Evolutionary conservation across 352 stramenopile genomes (phyloP), one percentile per base, ranked within the genome.

Genomic region (Globisporangium acanthophoron): DNA sequence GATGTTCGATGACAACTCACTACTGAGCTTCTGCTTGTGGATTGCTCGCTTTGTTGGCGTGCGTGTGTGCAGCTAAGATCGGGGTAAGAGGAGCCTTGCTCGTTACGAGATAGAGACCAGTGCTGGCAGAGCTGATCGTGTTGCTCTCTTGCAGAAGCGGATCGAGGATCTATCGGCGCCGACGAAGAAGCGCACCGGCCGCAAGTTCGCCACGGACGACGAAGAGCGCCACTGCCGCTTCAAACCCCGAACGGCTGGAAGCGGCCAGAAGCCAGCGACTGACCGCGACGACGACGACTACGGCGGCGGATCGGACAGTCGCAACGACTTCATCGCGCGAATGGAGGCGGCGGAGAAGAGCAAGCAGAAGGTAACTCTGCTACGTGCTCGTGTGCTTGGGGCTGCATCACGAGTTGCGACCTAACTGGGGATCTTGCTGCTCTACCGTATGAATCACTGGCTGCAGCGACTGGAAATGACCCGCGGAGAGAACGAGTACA

Each of bases 301-400:
- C 37, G 37, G 37, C 2, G 56, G 52, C 24, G 69, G 65, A 50
- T 18, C 39, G 20, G 41, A 45, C 4, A 47, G 41, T 3, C 51
- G 52, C 3, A 66, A 62, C 40, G 72, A 75, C 21, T 92, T 92
- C 51, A 75, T 94, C 40, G 73, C 78, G 47, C 69, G 85, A 0
- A 94, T 92, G 82, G 82, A 94, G 52, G 80, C 80, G 18, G 74
- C 79, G 11, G 85, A 94, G 66, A 76, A 70, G 45, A 92, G 90
- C 62, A 75, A 78, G 12, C 80, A 84, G 59, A 90, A 91, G 76
- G 82, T 89, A n/a, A 27, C 24, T 27, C 40, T 46, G 40, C 15
- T 21, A 27, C 24, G 24, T 27, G 24, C 3, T 7, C 3, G 46
- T 48, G 64, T 20, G 29, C 16, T 39, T 18, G 11, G 13, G 21